Evolutionary conservation across 1,284 basidiomycete genomes (phyloP).

Genomic region (Afroboletus lepidellus): DNA sequence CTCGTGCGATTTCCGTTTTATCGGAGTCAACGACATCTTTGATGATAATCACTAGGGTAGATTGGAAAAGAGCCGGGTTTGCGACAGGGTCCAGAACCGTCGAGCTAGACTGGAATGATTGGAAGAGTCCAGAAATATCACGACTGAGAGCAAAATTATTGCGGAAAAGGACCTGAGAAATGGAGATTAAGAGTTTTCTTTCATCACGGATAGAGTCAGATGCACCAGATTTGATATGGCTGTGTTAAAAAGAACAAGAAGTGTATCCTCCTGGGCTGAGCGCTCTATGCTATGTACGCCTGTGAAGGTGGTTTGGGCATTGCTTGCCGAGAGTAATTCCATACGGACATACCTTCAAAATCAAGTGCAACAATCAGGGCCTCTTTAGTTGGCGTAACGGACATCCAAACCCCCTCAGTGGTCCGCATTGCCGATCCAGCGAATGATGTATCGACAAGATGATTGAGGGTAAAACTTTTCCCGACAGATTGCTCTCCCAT

Average conservation of each 20-base stretch:
- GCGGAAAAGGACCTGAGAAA: slow-evolving; percentile 56
- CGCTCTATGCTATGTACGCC: slow-evolving; percentile 63
- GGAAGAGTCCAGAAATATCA: slow-evolving; percentile 57
- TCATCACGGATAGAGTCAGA: neutral
- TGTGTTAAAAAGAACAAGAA: slow-evolving; percentile 62
- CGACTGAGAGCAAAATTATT: slow-evolving; percentile 63
- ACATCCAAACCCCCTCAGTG: slow-evolving; percentile 68
- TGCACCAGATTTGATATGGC: slow-evolving; percentile 60
- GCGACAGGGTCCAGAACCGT: slow-evolving; percentile 54
- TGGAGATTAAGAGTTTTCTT: neutral
- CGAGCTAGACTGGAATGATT: slow-evolving; percentile 63
- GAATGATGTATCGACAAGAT: slow-evolving; percentile 61
- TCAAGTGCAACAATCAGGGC: slow-evolving; percentile 57
- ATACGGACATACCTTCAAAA: slow-evolving; percentile 49
- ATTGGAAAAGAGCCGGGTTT: slow-evolving; percentile 59
- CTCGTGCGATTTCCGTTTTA: slow-evolving; percentile 50
- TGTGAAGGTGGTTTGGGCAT: slow-evolving; percentile 20
- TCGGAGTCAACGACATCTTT: slow-evolving; percentile 64
- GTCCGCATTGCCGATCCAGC: slow-evolving; percentile 66
- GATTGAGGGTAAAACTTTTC: slow-evolving; percentile 59
- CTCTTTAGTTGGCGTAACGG: slow-evolving; percentile 57
- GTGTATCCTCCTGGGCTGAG: slow-evolving; percentile 59
- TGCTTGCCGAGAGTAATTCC: too few relatives aligned
- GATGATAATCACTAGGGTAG: slow-evolving; percentile 59
- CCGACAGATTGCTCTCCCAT: slow-evolving; percentile 70